Conservation (phyloP, 2,329 filamentous ascomycete species). For the Microcera coccophila region DNA sequence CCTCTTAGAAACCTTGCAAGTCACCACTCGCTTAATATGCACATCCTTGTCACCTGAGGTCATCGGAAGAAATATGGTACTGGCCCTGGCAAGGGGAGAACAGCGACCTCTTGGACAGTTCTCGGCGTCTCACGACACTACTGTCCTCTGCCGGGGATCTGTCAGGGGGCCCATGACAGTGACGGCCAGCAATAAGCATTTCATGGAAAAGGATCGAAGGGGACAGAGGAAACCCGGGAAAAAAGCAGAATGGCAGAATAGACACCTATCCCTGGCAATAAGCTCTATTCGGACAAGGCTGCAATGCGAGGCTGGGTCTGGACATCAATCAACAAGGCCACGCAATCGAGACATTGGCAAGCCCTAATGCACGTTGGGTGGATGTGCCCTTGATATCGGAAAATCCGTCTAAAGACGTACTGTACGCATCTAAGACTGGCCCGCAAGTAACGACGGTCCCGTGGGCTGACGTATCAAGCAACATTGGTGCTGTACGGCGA, state of each 20-base stretch:
- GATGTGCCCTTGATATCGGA: too few relatives aligned
- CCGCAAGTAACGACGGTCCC: neutral
- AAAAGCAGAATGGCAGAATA: neutral
- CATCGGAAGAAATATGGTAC: neutral
- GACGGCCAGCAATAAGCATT: neutral
- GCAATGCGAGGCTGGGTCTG: neutral
- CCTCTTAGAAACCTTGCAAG: neutral
- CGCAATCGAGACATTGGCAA: neutral
- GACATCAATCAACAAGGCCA: too few relatives aligned
- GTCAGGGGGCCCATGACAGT: conserved; percentile 8
- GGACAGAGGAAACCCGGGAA: neutral
- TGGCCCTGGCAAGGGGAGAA: neutral
- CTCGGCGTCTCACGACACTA: conserved; percentile 10
- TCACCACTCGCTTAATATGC: neutral
- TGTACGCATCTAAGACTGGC: neutral
- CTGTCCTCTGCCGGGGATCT: conserved; percentile 20
- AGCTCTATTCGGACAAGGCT: neutral
- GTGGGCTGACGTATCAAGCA: neutral
- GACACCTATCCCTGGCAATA: neutral
- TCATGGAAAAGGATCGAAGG: too few relatives aligned
- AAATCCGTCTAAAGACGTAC: too few relatives aligned
- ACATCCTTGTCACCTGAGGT: neutral
- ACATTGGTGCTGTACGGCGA: neutral
- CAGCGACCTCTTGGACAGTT: conserved; percentile 2
- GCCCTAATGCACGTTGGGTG: neutral